These are phyloP conservation scores for Artomyces pyxidatus DNA, from an alignment of 768 basidiomycete genomes.

Conservation along the genomic window DNA sequence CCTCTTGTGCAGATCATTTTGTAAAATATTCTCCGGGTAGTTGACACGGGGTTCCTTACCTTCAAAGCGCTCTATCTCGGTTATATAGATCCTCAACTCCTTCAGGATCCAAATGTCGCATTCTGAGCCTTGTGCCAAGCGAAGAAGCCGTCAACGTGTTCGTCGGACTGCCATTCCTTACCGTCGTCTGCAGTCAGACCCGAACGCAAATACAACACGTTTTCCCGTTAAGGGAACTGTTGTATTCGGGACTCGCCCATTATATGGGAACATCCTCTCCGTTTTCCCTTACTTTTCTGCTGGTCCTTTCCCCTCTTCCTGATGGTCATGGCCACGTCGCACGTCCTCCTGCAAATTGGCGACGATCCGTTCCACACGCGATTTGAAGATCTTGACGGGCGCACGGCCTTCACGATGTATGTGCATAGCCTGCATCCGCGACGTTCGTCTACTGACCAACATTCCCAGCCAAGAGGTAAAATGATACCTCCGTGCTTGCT, in stretches of 20 bases:
- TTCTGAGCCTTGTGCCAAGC: no score
- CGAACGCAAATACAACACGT: background rate
- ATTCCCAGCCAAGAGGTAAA: conserved; percentile 9
- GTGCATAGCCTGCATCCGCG: conserved; percentile 19
- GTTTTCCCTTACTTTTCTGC: conserved; percentile 11
- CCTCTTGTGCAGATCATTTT: no score
- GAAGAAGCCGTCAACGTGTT: no score
- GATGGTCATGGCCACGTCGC: conserved; percentile 28
- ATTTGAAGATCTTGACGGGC: conserved; percentile 57
- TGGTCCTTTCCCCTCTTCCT: conserved; percentile 15
- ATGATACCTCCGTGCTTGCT: background rate
- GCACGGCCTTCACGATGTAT: conserved; percentile 62
- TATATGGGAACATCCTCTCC: conserved; percentile 2
- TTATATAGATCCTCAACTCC: no score
- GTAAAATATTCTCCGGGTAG: no score
- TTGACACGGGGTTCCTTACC: no score
- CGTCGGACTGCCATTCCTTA: no score
- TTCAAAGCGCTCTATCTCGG: no score
- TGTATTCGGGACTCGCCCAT: conserved; percentile 8
- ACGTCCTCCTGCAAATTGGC: conserved; percentile 58
- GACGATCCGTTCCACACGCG: conserved; percentile 50
- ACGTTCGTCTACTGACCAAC: background rate
- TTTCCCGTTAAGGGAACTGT: conserved; percentile 13
- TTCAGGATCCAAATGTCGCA: no score
- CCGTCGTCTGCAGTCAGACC: no score